Evolutionary conservation across 768 basidiomycete species (phyloP).

Genomic region (Pleurotus platypus): DNA sequence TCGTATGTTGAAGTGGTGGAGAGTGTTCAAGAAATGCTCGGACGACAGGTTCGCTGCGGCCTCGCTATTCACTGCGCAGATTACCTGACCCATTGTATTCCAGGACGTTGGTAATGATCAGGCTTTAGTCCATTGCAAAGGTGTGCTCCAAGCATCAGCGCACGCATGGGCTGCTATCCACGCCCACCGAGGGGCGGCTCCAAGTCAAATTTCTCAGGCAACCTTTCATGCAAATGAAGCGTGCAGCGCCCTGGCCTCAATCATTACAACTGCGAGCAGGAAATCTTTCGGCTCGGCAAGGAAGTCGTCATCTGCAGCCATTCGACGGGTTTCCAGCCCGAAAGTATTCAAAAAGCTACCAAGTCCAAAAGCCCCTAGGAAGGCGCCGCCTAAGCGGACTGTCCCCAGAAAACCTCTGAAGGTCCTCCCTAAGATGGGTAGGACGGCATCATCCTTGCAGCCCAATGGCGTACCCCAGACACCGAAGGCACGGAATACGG

Average conservation of each 20-base stretch:
- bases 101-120: constrained; percentile 27
- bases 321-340: constrained; percentile 23
- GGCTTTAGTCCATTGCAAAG: constrained; percentile 25
- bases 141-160: constrained; percentile 49
- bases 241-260: constrained; percentile 39
- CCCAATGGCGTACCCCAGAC: not conserved
- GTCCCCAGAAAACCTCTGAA: constrained; percentile 11
- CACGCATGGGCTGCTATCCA: constrained; percentile 74
- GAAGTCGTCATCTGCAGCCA: constrained; percentile 15
- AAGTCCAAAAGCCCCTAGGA: constrained; percentile 12
- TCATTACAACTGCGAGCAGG: constrained; percentile 18
- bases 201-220: constrained; percentile 41
- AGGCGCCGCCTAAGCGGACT: constrained; percentile 12
- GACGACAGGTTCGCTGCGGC: constrained; percentile 32
- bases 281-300: not conserved
- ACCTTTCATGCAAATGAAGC: constrained; percentile 52
- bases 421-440: too few relatives aligned
- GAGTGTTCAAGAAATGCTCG: constrained; percentile 39
- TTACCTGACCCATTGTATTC: not conserved
- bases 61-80: not conserved
- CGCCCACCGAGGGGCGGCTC: constrained; percentile 52
- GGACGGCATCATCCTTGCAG: too few relatives aligned
- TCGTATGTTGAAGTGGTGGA: constrained; percentile 32
- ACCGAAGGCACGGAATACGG: not conserved
- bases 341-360: constrained; percentile 20